Evolutionary conservation across 495 filamentous ascomycete genomes (phyloP).

Genomic region (Lasiosphaeris hirsuta): DNA sequence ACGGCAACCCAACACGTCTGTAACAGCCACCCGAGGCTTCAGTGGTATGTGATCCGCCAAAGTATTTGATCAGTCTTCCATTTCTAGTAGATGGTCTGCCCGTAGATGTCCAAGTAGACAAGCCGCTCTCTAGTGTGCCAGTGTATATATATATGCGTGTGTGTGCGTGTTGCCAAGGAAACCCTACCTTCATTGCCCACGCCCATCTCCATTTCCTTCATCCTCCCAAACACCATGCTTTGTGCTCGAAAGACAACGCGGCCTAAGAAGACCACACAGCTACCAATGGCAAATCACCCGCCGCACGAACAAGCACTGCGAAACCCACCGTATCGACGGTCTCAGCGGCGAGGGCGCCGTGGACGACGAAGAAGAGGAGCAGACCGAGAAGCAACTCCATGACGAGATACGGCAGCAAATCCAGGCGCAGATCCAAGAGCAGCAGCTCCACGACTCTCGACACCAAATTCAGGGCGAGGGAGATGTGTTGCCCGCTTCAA

Average conservation of each 20-base stretch:
- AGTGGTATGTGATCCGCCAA: conserved; percentile 9
- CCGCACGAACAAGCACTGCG: conserved; percentile 22
- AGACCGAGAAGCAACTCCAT: background rate
- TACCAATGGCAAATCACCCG: conserved; percentile 20
- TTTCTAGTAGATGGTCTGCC: background rate
- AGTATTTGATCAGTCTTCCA: too few species aligned
- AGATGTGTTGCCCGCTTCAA: too few species aligned
- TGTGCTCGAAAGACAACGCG: background rate
- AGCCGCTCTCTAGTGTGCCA: too few species aligned
- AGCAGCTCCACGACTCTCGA: background rate
- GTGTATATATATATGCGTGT: too few species aligned
- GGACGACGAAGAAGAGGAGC: background rate
- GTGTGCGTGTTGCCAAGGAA: too few species aligned
- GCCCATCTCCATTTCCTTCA: too few species aligned
- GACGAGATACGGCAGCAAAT: background rate
- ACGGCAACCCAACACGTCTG: conserved; percentile 21
- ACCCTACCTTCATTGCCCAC: too few species aligned
- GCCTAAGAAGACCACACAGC: conserved; percentile 2
- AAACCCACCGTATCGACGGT: conserved; percentile 15
- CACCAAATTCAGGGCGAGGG: too few species aligned
- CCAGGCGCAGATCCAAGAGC: too few species aligned
- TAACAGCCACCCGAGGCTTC: conserved; percentile 5
- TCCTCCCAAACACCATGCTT: too few species aligned
- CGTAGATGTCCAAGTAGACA: too few species aligned
- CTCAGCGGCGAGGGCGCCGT: background rate